Conservation (phyloP, 2,329 filamentous ascomycete species). For the Fusarium sp. region DNA sequence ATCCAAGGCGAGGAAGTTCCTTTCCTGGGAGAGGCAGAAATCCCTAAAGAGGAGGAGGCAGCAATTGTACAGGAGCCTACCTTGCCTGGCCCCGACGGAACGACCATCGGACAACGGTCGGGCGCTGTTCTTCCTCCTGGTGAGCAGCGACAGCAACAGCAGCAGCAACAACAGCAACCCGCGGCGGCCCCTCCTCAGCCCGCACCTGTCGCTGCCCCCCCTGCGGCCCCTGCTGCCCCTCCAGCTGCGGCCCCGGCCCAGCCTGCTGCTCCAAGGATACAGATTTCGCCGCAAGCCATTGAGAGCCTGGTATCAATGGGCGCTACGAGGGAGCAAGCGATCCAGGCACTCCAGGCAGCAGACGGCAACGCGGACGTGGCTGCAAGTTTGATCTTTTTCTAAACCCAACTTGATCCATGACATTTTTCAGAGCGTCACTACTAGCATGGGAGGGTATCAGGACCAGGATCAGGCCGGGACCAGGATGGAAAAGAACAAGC, state of each 20-base stretch:
- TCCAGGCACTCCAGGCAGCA: conserved; percentile 83
- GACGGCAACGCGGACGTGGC: conserved; percentile 89
- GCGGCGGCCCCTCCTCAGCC: conserved; percentile 32
- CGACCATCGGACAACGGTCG: conserved; percentile 83
- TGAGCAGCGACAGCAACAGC: conserved; percentile 26
- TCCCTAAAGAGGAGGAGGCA: conserved; percentile 86
- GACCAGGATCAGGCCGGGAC: not conserved
- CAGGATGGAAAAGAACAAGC: conserved; percentile 21
- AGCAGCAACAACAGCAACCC: conserved; percentile 26
- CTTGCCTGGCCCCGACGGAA: conserved; percentile 87
- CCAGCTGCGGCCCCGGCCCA: conserved; percentile 42
- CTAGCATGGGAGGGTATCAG: conserved; percentile 13
- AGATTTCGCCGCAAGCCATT: conserved; percentile 72
- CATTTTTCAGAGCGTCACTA: conserved; percentile 14
- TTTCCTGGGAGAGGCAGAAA: conserved; percentile 92
- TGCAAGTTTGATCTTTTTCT: conserved; percentile 78
- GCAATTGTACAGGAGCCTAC: conserved; percentile 82
- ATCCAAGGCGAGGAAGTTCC: conserved; percentile 90
- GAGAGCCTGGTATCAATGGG: conserved; percentile 82
- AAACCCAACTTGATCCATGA: conserved; percentile 12
- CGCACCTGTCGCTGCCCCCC: conserved; percentile 40
- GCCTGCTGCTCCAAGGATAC: conserved; percentile 39
- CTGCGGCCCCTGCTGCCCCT: conserved; percentile 41
- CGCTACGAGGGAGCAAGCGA: conserved; percentile 78
- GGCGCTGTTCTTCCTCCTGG: conserved; percentile 71